Conservation (phyloP, 2,329 filamentous ascomycete species). For the Celoporthe dispersa region DNA sequence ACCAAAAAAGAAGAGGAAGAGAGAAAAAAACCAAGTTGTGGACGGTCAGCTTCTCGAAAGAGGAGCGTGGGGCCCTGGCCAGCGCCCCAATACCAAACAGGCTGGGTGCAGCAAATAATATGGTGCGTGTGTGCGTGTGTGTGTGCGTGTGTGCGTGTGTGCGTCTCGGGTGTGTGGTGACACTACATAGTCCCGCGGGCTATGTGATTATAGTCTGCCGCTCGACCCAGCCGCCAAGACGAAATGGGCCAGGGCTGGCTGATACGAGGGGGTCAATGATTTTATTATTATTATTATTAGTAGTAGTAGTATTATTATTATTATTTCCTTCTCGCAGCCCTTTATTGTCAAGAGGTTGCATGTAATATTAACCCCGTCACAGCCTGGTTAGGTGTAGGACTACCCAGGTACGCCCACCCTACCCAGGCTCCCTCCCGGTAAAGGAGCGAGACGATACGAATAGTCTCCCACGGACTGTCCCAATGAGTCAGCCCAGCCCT, state of each 20-base stretch:
- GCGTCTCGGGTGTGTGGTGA: no score
- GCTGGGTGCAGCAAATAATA: neutral
- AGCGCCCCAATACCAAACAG: neutral
- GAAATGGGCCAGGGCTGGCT: neutral
- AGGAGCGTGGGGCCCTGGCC: neutral
- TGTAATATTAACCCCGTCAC: neutral
- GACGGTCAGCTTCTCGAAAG: neutral
- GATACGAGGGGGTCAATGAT: slow-evolving; percentile 8
- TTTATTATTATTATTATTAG: no score
- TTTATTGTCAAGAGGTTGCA: neutral
- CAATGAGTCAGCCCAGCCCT: neutral
- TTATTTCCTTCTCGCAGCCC: no score
- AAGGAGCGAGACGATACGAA: neutral
- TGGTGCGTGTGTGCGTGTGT: neutral
- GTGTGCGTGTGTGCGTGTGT: neutral
- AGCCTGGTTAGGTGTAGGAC: neutral
- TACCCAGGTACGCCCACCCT: neutral
- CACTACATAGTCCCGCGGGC: slow-evolving; percentile 7
- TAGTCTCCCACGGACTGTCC: neutral
- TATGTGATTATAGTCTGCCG: neutral
- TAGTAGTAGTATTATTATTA: no score
- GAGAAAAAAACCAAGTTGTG: neutral
- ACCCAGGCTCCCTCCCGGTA: no score
- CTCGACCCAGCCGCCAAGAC: neutral
- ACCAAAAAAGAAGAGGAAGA: no score